Evolutionary conservation across 2,329 filamentous ascomycete genomes (phyloP).

Genomic region (Nothopassalora personata): DNA sequence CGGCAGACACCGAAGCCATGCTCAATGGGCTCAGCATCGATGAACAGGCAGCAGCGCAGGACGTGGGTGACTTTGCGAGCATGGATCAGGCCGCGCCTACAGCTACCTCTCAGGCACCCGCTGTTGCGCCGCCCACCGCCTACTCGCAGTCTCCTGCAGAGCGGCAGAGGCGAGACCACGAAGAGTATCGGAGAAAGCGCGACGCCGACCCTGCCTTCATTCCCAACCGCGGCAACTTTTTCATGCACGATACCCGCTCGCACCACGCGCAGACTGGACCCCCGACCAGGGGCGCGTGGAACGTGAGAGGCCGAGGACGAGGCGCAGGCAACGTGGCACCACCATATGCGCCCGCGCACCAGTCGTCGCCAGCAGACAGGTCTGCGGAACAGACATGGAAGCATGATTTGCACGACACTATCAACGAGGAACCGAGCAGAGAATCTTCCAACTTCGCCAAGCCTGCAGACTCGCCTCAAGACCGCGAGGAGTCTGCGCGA

Average conservation of each 20-base stretch:
- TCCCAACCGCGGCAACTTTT: slow-evolving; percentile 89
- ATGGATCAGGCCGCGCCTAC: slow-evolving; percentile 36
- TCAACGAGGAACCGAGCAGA: slow-evolving; percentile 42
- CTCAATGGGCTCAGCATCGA: slow-evolving; percentile 53
- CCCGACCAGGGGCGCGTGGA: slow-evolving; percentile 22
- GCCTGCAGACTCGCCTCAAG: slow-evolving; percentile 12
- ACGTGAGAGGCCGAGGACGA: slow-evolving; percentile 56
- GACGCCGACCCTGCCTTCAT: slow-evolving; percentile 91
- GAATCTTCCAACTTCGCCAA: slow-evolving; percentile 7
- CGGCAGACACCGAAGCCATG: slow-evolving; percentile 57
- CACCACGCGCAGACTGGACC: slow-evolving; percentile 19
- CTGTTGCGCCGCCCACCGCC: slow-evolving; percentile 25
- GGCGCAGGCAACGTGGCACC: slow-evolving; percentile 55
- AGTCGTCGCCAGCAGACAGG: slow-evolving; percentile 43
- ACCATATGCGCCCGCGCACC: slow-evolving; percentile 47
- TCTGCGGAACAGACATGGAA: slow-evolving; percentile 75
- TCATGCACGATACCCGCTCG: slow-evolving; percentile 84
- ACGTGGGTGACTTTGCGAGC: slow-evolving; percentile 50
- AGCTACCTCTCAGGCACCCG: slow-evolving; percentile 20
- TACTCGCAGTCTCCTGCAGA: slow-evolving; percentile 51
- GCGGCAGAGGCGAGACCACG: slow-evolving; percentile 74
- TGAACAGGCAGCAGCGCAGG: slow-evolving; percentile 33
- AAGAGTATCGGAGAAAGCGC: slow-evolving; percentile 81
- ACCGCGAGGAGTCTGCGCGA: slow-evolving; percentile 25
- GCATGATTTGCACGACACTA: slow-evolving; percentile 78